Conservation (phyloP, 352 stramenopile genomes). For the Phytophthora niederhauseri region DNA sequence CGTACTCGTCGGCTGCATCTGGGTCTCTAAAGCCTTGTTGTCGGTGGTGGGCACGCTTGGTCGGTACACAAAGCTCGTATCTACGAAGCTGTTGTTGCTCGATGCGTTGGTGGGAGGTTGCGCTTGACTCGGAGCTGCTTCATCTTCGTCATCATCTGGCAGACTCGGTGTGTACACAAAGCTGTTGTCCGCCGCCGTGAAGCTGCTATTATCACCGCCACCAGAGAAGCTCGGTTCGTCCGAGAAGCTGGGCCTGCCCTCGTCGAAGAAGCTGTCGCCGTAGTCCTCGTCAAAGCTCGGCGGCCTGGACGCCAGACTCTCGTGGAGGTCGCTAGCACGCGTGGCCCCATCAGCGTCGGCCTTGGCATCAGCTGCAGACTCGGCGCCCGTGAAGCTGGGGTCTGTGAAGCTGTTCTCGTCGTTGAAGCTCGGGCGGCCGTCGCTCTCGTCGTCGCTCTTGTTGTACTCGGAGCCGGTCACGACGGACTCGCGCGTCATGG, state of each 20-base stretch:
- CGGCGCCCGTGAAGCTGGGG: not conserved
- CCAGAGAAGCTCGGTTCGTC: conserved; percentile 33
- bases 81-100: conserved; percentile 16
- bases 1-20: not conserved
- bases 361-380: not conserved
- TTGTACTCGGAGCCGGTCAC: not conserved
- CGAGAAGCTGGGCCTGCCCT: conserved; percentile 28
- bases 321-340: not conserved
- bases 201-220: conserved; percentile 14
- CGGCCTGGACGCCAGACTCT: conserved; percentile 26
- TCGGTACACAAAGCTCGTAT: conserved; percentile 21
- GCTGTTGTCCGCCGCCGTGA: conserved; percentile 25
- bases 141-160: conserved; percentile 22
- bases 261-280: conserved; percentile 27
- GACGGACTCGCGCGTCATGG: not conserved
- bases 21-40: not conserved
- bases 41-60: not conserved
- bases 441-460: conserved; percentile 3
- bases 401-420: conserved; percentile 8
- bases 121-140: not conserved
- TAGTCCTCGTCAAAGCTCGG: conserved; percentile 23
- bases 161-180: conserved; percentile 35
- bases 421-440: conserved; percentile 6
- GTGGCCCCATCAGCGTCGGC: not conserved
- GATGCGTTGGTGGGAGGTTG: not conserved